Percentiles rank a stretch among this genome's conserved stretches.
Conservation (phyloP, 805 yeast species). For the Pichia heedii region DNA sequence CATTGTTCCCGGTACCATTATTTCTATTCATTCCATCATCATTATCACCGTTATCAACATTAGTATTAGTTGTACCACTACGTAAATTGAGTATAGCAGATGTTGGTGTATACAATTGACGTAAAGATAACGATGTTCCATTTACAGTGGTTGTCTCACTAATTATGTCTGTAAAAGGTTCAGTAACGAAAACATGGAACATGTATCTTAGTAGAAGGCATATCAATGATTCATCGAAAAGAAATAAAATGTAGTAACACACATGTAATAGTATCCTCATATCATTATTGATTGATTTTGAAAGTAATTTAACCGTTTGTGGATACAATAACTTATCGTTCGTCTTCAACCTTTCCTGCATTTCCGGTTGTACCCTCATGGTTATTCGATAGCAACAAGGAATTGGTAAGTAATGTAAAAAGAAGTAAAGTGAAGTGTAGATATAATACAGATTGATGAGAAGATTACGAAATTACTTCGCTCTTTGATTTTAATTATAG, state of each 20-base stretch:
- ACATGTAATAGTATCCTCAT: conserved; percentile 1
- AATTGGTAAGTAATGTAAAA: background rate
- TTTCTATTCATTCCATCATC: background rate
- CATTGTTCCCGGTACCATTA: background rate
- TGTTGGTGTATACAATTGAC: background rate
- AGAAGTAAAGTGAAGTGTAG: too few relatives aligned
- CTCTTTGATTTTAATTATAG: too few relatives aligned
- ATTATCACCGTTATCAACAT: background rate
- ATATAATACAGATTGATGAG: too few relatives aligned
- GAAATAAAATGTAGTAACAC: conserved; percentile 6
- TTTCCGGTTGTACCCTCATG: conserved; percentile 1
- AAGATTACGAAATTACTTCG: too few relatives aligned
- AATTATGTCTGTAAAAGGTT: background rate
- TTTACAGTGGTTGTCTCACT: background rate
- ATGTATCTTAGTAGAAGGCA: background rate
- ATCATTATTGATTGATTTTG: conserved; percentile 1
- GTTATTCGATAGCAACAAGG: background rate
- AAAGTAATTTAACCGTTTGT: conserved; percentile 1
- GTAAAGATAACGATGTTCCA: background rate
- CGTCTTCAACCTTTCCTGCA: background rate
- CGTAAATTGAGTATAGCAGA: background rate
- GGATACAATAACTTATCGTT: conserved; percentile 1
- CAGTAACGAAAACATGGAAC: conserved; percentile 4
- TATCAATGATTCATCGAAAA: conserved; percentile 9
- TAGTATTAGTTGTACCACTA: background rate